A percentile compares a stretch with the other conserved stretches of the same genome.
Evolutionary conservation across 768 basidiomycete species (phyloP).

Genomic region (Boletales sp.): DNA sequence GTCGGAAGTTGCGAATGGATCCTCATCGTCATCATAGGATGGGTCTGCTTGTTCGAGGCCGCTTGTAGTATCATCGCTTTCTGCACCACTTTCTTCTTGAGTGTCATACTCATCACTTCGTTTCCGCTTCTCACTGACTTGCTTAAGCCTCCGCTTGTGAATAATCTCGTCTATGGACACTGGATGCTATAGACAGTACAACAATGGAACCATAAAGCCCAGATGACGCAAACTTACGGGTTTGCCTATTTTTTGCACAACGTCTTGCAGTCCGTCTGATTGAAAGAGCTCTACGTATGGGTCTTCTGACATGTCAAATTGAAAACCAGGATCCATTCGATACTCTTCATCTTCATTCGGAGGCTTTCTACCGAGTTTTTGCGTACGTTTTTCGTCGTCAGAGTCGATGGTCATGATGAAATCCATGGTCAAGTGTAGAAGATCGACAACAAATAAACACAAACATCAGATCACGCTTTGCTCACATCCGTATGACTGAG

Average conservation of each 20-base stretch:
- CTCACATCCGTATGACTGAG: constrained; percentile 15
- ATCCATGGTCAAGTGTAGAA: constrained; percentile 37
- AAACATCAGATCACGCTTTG: constrained; percentile 8
- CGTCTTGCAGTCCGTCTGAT: constrained; percentile 44
- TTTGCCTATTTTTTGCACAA: constrained; percentile 60
- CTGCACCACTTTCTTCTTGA: constrained; percentile 36
- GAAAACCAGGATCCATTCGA: constrained; percentile 75
- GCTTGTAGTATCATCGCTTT: constrained; percentile 13
- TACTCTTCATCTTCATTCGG: constrained; percentile 46
- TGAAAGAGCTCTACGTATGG: constrained; percentile 56
- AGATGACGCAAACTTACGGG: constrained; percentile 39
- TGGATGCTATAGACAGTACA: constrained; percentile 47
- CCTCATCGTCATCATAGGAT: constrained; percentile 28
- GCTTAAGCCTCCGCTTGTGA: constrained; percentile 54
- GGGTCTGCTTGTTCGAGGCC: constrained; percentile 26
- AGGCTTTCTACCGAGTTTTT: constrained; percentile 19
- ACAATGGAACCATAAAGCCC: not conserved
- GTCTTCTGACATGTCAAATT: constrained; percentile 76
- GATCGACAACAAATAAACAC: constrained; percentile 11
- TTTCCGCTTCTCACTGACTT: constrained; percentile 58
- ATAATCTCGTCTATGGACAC: constrained; percentile 93
- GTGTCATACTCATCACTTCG: constrained; percentile 34
- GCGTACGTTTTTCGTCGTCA: constrained; percentile 55
- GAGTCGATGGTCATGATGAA: constrained; percentile 86
- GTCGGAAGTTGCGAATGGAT: constrained; percentile 32